These are phyloP conservation scores for Jatropha multifida DNA, from an alignment of 441 rosid genomes.

Conservation along the genomic window DNA sequence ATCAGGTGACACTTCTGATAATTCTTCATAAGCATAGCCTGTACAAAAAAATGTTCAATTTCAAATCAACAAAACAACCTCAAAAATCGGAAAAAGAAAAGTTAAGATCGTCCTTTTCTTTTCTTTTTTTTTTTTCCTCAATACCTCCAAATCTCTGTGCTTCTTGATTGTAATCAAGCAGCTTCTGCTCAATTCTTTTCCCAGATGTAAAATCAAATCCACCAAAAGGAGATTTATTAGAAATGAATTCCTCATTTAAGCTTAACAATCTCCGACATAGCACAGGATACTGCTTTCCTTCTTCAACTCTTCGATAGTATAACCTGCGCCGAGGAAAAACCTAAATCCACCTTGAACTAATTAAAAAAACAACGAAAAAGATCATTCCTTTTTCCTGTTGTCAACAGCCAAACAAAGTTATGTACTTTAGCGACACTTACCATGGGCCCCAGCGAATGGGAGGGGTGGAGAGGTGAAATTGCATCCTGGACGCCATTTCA, in stretches of 20 bases:
- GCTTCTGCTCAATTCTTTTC: constrained; percentile 89
- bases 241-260: constrained; percentile 82
- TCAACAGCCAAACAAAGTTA: background rate
- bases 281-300: constrained; percentile 85
- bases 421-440: constrained; percentile 29
- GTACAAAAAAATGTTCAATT: constrained; percentile 14
- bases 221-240: constrained; percentile 66
- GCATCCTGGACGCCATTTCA: constrained; percentile 86
- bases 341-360: constrained; percentile 5
- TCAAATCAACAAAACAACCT: background rate
- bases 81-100: constrained; percentile 5
- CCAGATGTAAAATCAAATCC: constrained; percentile 93
- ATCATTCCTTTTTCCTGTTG: background rate
- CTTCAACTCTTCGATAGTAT: constrained; percentile 88
- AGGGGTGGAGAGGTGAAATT: constrained; percentile 85
- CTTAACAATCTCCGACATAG: constrained; percentile 75
- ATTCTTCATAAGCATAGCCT: constrained; percentile 97
- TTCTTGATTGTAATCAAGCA: constrained; percentile 90
- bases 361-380: background rate
- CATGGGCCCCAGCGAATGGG: constrained; percentile 96
- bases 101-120: too few relatives aligned
- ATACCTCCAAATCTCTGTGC: constrained; percentile 96
- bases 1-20: constrained; percentile 89
- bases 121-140: background rate
- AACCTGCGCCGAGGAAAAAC: constrained; percentile 44